Evolutionary conservation across 805 yeast species (phyloP).

Genomic region (Crinitomyces ghanaensis): DNA sequence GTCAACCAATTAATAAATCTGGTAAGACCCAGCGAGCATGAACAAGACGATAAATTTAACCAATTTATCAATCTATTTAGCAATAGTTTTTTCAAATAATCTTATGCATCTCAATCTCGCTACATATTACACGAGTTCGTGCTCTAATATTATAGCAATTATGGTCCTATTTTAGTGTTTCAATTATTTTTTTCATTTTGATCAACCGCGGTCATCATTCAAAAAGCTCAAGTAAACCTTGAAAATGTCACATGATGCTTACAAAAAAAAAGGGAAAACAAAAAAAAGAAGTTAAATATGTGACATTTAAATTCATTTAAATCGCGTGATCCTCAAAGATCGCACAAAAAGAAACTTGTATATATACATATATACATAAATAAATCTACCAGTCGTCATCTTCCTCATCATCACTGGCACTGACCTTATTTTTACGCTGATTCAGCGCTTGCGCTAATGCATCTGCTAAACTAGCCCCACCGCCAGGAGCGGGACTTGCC

Average conservation of each 20-base stretch:
- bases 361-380: not conserved
- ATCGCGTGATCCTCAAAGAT: no score
- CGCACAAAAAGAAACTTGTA: no score
- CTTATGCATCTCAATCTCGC: no score
- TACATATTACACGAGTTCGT: no score
- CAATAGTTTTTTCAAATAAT: not conserved
- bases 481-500: slow-evolving; percentile 30
- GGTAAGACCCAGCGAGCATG: not conserved
- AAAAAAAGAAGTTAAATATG: no score
- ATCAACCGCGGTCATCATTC: no score
- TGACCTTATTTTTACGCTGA: slow-evolving; percentile 71
- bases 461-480: slow-evolving; percentile 63
- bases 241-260: not conserved
- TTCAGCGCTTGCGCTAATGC: slow-evolving; percentile 81
- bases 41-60: not conserved
- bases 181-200: no score
- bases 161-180: no score
- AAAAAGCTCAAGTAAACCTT: not conserved
- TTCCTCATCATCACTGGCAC: slow-evolving; percentile 73
- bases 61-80: not conserved
- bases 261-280: not conserved
- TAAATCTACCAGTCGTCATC: slow-evolving; percentile 60
- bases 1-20: not conserved
- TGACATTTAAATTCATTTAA: no score
- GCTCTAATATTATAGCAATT: no score